These are phyloP conservation scores for Kuraishia ogatae DNA, from an alignment of 805 yeast species.

Conservation along the genomic window DNA sequence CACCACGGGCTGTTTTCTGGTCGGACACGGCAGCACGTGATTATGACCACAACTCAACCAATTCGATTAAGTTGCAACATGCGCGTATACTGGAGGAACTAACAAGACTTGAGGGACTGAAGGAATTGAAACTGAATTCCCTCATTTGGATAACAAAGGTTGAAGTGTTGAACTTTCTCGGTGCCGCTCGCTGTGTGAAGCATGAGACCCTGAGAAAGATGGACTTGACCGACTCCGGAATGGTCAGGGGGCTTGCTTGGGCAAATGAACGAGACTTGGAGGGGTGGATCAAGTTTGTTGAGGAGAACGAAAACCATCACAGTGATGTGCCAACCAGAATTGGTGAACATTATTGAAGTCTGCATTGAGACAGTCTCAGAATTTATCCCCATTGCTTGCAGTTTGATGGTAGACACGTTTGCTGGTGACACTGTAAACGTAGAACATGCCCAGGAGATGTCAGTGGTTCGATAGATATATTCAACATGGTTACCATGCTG, in stretches of 20 bases:
- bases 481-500: no score
- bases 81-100: not conserved
- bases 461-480: no score
- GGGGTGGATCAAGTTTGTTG: not conserved
- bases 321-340: not conserved
- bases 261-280: not conserved
- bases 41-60: not conserved
- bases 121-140: not conserved
- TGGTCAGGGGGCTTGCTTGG: constrained; percentile 3
- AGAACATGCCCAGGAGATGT: no score
- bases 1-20: not conserved
- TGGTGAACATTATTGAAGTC: not conserved
- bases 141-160: constrained; percentile 4
- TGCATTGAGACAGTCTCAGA: no score
- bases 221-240: constrained; percentile 3
- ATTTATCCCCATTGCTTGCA: no score
- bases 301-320: not conserved
- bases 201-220: not conserved
- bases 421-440: no score
- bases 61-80: not conserved
- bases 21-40: constrained; percentile 1
- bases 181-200: not conserved
- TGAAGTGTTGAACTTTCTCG: not conserved
- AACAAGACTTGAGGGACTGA: not conserved
- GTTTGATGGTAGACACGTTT: no score